Evolutionary conservation across 2,329 filamentous ascomycete species (phyloP), one percentile per base, ranked within the genome.

Genomic region (Xylariomycetidae sp.): DNA sequence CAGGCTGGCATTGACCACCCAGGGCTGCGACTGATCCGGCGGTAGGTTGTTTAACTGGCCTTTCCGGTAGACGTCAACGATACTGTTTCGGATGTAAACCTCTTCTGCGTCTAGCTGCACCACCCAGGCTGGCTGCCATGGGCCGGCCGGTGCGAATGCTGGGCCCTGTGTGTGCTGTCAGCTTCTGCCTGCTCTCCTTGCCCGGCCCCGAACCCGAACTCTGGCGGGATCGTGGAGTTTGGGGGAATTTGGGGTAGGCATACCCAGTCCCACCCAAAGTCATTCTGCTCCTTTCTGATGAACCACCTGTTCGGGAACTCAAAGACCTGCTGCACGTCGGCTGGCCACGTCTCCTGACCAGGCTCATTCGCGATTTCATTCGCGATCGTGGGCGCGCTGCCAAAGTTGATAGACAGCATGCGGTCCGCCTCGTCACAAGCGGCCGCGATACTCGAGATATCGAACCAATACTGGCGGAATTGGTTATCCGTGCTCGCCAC

Each of bases 221-320:
- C n/a, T n/a, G n/a, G n/a, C n/a, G n/a, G n/a, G n/a, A n/a, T n/a
- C n/a, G n/a, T n/a, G n/a, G n/a, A n/a, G n/a, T n/a, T n/a, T n/a
- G n/a, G n/a, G n/a, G n/a, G n/a, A n/a, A n/a, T n/a, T n/a, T n/a
- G n/a, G n/a, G n/a, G n/a, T n/a, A n/a, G n/a, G n/a, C n/a, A n/a
- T n/a, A n/a, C 72, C 74, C 74, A 77, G 39, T 79, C 75, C 76
- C 76, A 81, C 2, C 77, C 77, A 50, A 79, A 79, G 49, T 79
- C 74, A 6, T 49, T 79, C 71, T 46, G 43, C 47, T 79, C 68
- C 47, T 80, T 79, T 19, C 76, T 64, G 22, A 79, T 69, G 40
- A 72, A 76, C 49, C 68, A 65, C 6, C 70, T 61, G 37, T 76
- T 70, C 0, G 60, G 50, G 30, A 73, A 74, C 40, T 76, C 72